A percentile compares a stretch with the other conserved stretches of the same genome.
Evolutionary conservation across 2,329 filamentous ascomycete genomes (phyloP).

Genomic region (Aspergillus amoenus): DNA sequence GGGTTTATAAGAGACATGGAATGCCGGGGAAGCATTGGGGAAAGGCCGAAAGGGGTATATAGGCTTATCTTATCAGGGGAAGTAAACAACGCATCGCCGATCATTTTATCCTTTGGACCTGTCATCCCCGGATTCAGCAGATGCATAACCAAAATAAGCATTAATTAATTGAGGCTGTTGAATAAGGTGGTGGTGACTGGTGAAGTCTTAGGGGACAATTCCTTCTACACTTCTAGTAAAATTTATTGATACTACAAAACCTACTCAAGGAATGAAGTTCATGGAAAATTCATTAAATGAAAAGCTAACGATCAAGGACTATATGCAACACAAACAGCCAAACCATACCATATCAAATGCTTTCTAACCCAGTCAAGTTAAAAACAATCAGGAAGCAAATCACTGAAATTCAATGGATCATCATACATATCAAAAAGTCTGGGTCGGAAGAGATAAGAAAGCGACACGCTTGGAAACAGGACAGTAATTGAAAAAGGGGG

Average conservation of each 20-base stretch:
- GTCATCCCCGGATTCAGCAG: too few relatives aligned
- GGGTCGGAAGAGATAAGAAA: neutral
- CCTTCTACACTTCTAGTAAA: too few relatives aligned
- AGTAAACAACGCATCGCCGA: too few relatives aligned
- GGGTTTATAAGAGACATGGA: too few relatives aligned
- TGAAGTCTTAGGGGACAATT: too few relatives aligned
- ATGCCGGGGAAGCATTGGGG: too few relatives aligned
- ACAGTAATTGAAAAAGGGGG: neutral
- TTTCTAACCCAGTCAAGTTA: constrained; percentile 3
- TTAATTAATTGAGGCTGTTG: too few relatives aligned
- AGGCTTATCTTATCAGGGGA: too few relatives aligned
- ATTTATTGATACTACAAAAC: neutral
- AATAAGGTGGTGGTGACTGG: too few relatives aligned
- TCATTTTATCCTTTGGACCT: too few relatives aligned
- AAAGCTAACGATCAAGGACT: constrained; percentile 1
- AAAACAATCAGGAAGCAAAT: neutral
- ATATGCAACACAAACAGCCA: constrained; percentile 5
- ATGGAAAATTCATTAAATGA: neutral
- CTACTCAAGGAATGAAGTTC: neutral
- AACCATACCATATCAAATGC: constrained; percentile 6
- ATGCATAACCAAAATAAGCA: too few relatives aligned
- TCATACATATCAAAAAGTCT: constrained; percentile 1
- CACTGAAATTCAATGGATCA: constrained; percentile 1
- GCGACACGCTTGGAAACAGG: constrained; percentile 1
- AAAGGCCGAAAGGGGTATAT: too few relatives aligned